phyloP scores from a whole-genome alignment of 1,284 basidiomycete genomes.

The Xerocomus nothofagi region DNA sequence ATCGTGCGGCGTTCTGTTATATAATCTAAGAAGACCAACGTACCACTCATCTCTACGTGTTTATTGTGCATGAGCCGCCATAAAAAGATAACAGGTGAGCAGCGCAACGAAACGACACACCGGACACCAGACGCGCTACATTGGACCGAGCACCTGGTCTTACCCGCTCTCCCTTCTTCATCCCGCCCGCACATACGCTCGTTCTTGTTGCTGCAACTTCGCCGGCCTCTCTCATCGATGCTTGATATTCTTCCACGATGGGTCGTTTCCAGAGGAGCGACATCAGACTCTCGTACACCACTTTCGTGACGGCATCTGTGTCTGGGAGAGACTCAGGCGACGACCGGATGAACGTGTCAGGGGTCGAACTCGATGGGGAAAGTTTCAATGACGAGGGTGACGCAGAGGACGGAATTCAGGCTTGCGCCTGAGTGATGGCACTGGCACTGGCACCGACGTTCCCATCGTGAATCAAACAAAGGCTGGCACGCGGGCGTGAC shows the following conservation, averaged over 20 bases:
- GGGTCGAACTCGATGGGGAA: slow-evolving; percentile 27
- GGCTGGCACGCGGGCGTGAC: neutral
- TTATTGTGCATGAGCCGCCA: no score
- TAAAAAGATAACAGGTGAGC: no score
- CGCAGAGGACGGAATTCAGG: slow-evolving; percentile 60
- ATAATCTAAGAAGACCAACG: no score
- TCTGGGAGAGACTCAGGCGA: slow-evolving; percentile 26
- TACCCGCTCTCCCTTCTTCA: slow-evolving; percentile 41
- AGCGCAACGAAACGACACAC: no score
- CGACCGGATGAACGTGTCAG: slow-evolving; percentile 19
- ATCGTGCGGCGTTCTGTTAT: no score
- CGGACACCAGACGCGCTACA: slow-evolving; percentile 42
- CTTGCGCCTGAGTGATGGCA: no score
- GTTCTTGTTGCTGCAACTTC: no score
- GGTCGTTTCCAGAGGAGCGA: slow-evolving; percentile 66
- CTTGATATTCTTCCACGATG: slow-evolving; percentile 41
- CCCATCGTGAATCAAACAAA: neutral
- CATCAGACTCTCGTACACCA: slow-evolving; percentile 62
- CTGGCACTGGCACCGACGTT: neutral
- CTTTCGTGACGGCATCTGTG: slow-evolving; percentile 31
- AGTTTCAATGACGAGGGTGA: slow-evolving; percentile 59
- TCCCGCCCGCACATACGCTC: neutral
- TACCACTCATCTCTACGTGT: no score
- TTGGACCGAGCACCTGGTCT: slow-evolving; percentile 43
- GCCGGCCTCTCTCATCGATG: neutral